Base-by-base conservation (phyloP, 305 asterid species). In the Coffea humblotiana region DNA sequence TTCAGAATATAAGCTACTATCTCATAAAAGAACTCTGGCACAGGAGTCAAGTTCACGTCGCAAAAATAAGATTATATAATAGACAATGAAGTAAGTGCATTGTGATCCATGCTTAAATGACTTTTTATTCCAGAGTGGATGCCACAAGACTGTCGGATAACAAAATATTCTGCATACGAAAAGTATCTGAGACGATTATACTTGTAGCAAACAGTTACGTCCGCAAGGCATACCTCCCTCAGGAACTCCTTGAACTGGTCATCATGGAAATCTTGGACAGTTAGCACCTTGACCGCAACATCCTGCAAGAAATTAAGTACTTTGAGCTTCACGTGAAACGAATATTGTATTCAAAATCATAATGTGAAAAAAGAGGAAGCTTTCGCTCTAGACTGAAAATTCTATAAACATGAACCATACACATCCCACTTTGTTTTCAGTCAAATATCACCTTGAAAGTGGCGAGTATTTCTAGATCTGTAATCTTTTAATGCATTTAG, bases 221-320 rank as follows among this genome's bases (percentile, higher is more conserved):
- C 40, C 60, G 45, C 81, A 45, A 43, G 61, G 6, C 90, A 70
- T 83, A 96, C 99, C 98, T 96, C 99, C 86, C 99, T 85, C 61
- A 92, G 86, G 73, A 96, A 96, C 86, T 93, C 98, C 87, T 88
- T 96, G 86, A 94, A 80, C 81, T 90, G 97, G 86, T 96, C 97
- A 77, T 94, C 97, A 23, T 88, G 92, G 80, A 94, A 91, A 86
- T 96, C 98, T 85, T 96, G 98, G 77, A 88, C 29, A 7, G 87
- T 88, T 66, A 96, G 90, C 79, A 94, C 93, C 88, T 96, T 96
- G 47, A 94, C 97, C 29, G 99, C 99, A 79, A 95, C 99, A 84
- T 95, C 99, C 99, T 95, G 93, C 82, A 82, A 81, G 25, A 45
- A 77, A 61, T 14, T 54, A 49, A 54, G 35, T 29, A 32, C 10